phyloP scores from a whole-genome alignment of 1,139 yeast species.

The Hansenula sp. region DNA sequence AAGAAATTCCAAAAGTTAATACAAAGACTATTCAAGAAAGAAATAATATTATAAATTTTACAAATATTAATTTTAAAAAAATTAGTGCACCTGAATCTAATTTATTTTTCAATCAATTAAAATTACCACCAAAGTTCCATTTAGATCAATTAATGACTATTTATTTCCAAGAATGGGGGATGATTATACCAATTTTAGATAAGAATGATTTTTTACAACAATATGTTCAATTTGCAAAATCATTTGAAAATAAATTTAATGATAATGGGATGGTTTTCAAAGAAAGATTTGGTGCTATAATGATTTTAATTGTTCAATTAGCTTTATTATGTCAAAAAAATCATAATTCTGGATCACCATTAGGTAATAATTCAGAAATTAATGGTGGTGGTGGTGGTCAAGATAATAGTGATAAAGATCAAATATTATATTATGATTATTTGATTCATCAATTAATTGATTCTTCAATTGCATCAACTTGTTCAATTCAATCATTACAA shows the following conservation, averaged over 20 bases:
- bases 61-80: conserved; percentile 29
- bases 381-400: too few relatives aligned
- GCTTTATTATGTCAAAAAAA: conserved; percentile 39
- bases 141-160: conserved; percentile 50
- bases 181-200: conserved; percentile 63
- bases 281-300: conserved; percentile 58
- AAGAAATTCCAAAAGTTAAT: conserved; percentile 36
- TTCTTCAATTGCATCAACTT: conserved; percentile 47
- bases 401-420: conserved; percentile 17
- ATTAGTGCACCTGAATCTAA: conserved; percentile 36
- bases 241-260: conserved; percentile 35
- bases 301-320: conserved; percentile 54
- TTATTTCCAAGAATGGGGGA: conserved; percentile 80
- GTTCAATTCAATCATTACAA: conserved; percentile 69
- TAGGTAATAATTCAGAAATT: too few relatives aligned
- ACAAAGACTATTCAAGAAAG: conserved; percentile 20
- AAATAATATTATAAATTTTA: conserved; percentile 26
- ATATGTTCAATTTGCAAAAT: conserved; percentile 44
- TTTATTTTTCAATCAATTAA: conserved; percentile 40
- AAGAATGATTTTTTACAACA: conserved; percentile 57
- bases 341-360: conserved; percentile 5
- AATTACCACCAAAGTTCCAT: conserved; percentile 52
- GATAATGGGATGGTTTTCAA: conserved; percentile 37
- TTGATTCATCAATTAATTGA: conserved; percentile 46
- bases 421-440: conserved; percentile 43